phyloP scores from a whole-genome alignment of 768 basidiomycete species.

The Psilocybe subaeruginosa region DNA sequence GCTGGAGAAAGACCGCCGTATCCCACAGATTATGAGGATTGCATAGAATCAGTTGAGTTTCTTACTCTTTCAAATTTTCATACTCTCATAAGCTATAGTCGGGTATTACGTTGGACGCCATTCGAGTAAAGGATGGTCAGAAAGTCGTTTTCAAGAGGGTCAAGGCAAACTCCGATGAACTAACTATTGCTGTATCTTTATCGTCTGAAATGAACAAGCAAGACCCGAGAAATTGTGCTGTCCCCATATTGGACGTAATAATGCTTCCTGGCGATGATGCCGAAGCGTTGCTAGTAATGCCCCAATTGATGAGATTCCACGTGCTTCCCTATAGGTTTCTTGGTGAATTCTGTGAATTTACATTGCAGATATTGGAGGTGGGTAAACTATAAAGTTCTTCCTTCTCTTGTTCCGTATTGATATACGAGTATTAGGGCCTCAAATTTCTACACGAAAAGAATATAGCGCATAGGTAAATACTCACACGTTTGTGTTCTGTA shows the following conservation, averaged over 20 bases:
- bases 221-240: constrained; percentile 12
- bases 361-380: constrained; percentile 16
- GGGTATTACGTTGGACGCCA: constrained; percentile 8
- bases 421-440: constrained; percentile 1
- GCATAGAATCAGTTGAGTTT: not conserved
- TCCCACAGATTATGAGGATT: not conserved
- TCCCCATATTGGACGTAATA: constrained; percentile 17
- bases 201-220: not conserved
- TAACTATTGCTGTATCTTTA: constrained; percentile 1
- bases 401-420: no score
- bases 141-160: constrained; percentile 19
- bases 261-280: constrained; percentile 12
- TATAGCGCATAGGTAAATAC: constrained; percentile 10
- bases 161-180: constrained; percentile 7
- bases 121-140: constrained; percentile 4
- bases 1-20: not conserved
- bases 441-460: constrained; percentile 16
- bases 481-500: not conserved
- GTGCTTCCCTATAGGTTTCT: constrained; percentile 13
- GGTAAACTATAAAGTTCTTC: not conserved
- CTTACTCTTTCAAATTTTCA: not conserved
- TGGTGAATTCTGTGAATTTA: constrained; percentile 14
- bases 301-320: constrained; percentile 2
- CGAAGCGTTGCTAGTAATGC: constrained; percentile 14
- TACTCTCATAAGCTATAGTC: not conserved